These are phyloP conservation scores for Leptographium radiaticola DNA, from an alignment of 2,329 filamentous ascomycete species.

Conservation along the genomic window DNA sequence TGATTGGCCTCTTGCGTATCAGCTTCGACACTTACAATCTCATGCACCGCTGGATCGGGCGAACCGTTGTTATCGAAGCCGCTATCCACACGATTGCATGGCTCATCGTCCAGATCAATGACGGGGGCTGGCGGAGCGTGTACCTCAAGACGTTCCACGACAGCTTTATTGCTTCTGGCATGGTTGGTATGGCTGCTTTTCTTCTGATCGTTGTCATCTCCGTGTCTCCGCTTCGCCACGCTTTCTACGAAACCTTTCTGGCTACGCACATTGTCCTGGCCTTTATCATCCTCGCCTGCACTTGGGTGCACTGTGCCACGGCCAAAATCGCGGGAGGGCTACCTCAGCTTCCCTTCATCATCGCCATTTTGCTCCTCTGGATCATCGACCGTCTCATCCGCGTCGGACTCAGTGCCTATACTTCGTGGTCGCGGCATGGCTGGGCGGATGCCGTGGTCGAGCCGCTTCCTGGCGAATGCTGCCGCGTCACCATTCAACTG, in stretches of 20 bases:
- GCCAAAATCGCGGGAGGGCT: slow-evolving; percentile 52
- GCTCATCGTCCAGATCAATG: slow-evolving; percentile 56
- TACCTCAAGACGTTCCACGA: slow-evolving; percentile 38
- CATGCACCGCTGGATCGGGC: slow-evolving; percentile 70
- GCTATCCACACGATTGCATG: slow-evolving; percentile 61
- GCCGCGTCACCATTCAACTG: slow-evolving; percentile 56
- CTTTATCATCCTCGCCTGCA: slow-evolving; percentile 51
- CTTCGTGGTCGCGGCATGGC: slow-evolving; percentile 47
- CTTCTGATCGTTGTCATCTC: slow-evolving; percentile 55
- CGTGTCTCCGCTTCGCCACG: slow-evolving; percentile 71
- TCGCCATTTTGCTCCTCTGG: slow-evolving; percentile 68
- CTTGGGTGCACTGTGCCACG: slow-evolving; percentile 66
- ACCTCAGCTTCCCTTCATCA: slow-evolving; percentile 61
- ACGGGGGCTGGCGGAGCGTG: slow-evolving; percentile 49
- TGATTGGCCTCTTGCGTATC: slow-evolving; percentile 69
- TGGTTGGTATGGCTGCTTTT: slow-evolving; percentile 45
- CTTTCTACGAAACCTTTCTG: slow-evolving; percentile 95
- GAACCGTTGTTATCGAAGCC: slow-evolving; percentile 57
- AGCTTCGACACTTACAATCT: slow-evolving; percentile 97
- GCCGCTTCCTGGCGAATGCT: slow-evolving; percentile 54
- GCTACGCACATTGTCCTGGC: slow-evolving; percentile 72
- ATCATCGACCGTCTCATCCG: slow-evolving; percentile 48
- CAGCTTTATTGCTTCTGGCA: slow-evolving; percentile 47
- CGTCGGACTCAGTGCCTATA: slow-evolving; percentile 48
- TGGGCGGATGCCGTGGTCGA: slow-evolving; percentile 55